Base-by-base conservation (phyloP, 768 basidiomycete species). In the Gymnopilus junonius region DNA sequence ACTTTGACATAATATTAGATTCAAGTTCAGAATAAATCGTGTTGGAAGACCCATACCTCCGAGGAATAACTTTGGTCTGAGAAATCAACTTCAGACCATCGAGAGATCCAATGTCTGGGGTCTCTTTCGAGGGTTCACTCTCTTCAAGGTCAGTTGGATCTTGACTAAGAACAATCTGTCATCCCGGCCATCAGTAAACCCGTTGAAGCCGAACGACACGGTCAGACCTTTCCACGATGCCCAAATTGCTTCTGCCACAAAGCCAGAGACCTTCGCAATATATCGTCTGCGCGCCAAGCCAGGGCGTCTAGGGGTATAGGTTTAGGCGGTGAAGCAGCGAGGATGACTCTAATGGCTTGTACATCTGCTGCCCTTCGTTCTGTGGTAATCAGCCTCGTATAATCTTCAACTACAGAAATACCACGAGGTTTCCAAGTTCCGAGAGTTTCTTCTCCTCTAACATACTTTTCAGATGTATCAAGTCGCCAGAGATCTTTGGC, bases 381-480 rank as follows among this genome's bases (percentile, higher is more conserved):
- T 53, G 87, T 90, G 43, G 81, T 83, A 14, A 90, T 81, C n/a
- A 94, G 77, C 61, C 88, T 84, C 51, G 81, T 80, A 71, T 93
- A 92, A 71, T 98, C 97, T 66, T 97, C 89, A 27, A 99, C 90
- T 10, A 95, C 88, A 1, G 90, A 90, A 27, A 98, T 84, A 8
- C 96, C 94, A 46, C 96, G 85, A 45, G 96, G 89, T 67, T 88
- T 91, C 96, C 97, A 99, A 20, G 82, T 75, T 6, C 84, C 88
- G 29, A 99, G 82, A 3, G 82, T 75, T 69, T 98, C 96, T 73
- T 99, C 96, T 8, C 97, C 97, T 46, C 90, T 85, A 0, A 99
- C 95, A 75, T 96, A 98, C 74, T 95, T 96, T 76, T 93, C 92
- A 29, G 93, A 89, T 1, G 97, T 98, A 77, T 99, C 95, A 55